Base-by-base conservation (phyloP, 495 filamentous ascomycete genomes). In the Letharia lupina region DNA sequence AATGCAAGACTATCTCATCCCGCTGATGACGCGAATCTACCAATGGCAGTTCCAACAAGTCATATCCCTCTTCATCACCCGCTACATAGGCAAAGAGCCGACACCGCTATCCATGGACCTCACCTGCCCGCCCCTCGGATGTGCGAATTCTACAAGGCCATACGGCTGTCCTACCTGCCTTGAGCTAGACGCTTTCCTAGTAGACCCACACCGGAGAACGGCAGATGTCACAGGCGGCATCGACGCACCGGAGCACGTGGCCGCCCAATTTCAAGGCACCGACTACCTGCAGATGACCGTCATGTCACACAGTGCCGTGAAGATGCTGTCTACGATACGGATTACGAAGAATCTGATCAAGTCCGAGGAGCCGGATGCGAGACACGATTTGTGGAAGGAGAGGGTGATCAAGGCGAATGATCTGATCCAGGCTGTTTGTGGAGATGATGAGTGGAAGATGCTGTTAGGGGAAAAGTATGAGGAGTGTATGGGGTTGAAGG, bases 1-100 rank as follows among this genome's bases (percentile, higher is more conserved):
- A 31, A 56, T 56, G 52, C 52, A 20, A 11, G 52, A 56, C 13
- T 20, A 35, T 15, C 15, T 7, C 31, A 35, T 56, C 52, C 52
- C 52, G 5, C 52, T 56, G 31, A 56, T 31, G 31, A 56, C 28
- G 31, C 52, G 37, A 37, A 56, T 11, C 52, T 56, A 56, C 31
- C 52, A 56, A 35, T 56, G 52, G 52, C 52, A 56, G 6, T 56
- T 56, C 31, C 52, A 56, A 56, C 52, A 56, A 16, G 31, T 56
- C 12, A 56, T 56, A 1, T 35, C 28, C 31, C 52, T 33, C 13
- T 56, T 56, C 52, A 56, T 56, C 15, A 56, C 8, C 52, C 52
- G 5, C 31, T 56, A 16, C 31, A 56, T 56, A 16, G 31, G 52
- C 52, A 35, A 35, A 35, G 52, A 56, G 31, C 52, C 52, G 11